Evolutionary conservation across 1,139 yeast species (phyloP).

Genomic region (Yamadazyma taylorii): DNA sequence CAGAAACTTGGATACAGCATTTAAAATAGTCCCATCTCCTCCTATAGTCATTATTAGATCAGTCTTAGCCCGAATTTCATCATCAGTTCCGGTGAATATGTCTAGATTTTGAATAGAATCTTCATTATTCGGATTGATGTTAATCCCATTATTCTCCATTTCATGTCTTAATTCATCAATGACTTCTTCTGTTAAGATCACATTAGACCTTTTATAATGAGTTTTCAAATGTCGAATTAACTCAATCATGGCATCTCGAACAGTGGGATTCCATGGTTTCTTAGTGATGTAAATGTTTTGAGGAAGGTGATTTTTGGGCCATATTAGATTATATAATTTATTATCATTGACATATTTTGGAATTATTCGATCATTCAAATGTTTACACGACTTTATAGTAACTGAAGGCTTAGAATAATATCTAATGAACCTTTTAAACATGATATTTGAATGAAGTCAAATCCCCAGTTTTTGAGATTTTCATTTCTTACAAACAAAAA

Average conservation of each 20-base stretch:
- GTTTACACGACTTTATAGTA: constrained; percentile 9
- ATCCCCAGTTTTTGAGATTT: not conserved
- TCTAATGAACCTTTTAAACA: not conserved
- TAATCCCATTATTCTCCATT: constrained; percentile 14
- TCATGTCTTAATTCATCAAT: constrained; percentile 66
- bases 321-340: constrained; percentile 49
- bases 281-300: constrained; percentile 76
- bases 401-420: not conserved
- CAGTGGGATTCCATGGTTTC: constrained; percentile 76
- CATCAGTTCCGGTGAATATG: constrained; percentile 55
- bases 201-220: constrained; percentile 67
- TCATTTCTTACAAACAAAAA: no score
- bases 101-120: constrained; percentile 4
- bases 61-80: constrained; percentile 55
- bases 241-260: constrained; percentile 63
- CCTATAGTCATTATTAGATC: constrained; percentile 86
- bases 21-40: constrained; percentile 91
- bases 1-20: constrained; percentile 67
- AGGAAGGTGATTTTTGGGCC: constrained; percentile 42
- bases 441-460: not conserved
- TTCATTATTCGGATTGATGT: not conserved
- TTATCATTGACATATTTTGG: constrained; percentile 39
- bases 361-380: constrained; percentile 18
- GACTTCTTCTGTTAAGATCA: constrained; percentile 74
- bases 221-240: constrained; percentile 58